Conservation (phyloP, 176 grass and related monocot species). For the Neostapfia colusana region DNA sequence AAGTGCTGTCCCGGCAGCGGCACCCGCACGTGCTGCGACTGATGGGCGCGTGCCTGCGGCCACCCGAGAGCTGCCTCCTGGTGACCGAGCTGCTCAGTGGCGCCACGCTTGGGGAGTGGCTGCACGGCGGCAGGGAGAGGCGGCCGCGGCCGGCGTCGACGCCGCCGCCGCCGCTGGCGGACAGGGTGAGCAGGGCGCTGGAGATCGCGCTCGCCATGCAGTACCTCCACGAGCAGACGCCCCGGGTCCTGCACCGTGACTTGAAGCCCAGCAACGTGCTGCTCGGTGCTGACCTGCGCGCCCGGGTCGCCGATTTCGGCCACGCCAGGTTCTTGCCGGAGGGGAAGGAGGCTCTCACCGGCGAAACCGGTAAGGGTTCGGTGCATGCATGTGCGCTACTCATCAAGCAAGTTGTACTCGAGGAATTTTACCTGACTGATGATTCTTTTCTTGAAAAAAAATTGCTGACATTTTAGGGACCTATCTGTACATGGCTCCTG, state of each 20-base stretch:
- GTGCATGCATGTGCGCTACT: not conserved
- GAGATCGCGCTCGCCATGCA: constrained; percentile 63
- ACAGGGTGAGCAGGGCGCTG: constrained; percentile 51
- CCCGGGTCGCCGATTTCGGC: constrained; percentile 55
- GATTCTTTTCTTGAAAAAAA: not conserved
- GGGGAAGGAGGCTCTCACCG: constrained; percentile 51
- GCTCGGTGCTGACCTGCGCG: constrained; percentile 31
- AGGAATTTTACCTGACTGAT: not conserved
- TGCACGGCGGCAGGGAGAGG: constrained; percentile 50
- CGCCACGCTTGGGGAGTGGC: constrained; percentile 53
- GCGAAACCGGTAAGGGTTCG: constrained; percentile 51
- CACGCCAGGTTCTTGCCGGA: constrained; percentile 58
- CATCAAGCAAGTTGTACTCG: not conserved
- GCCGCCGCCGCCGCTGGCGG: constrained; percentile 37
- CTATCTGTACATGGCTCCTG: constrained; percentile 70
- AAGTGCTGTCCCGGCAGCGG: constrained; percentile 56
- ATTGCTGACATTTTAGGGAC: constrained; percentile 37
- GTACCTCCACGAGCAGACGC: constrained; percentile 64
- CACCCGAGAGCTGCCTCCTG: constrained; percentile 47
- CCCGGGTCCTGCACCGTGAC: constrained; percentile 57
- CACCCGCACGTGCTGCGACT: constrained; percentile 60
- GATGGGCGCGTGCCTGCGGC: constrained; percentile 50
- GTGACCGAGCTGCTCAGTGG: constrained; percentile 63
- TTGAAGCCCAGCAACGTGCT: constrained; percentile 71
- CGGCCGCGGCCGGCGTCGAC: not conserved